These are phyloP conservation scores for Athelia psychrophila DNA, from an alignment of 1,284 basidiomycete genomes.

Conservation along the genomic window DNA sequence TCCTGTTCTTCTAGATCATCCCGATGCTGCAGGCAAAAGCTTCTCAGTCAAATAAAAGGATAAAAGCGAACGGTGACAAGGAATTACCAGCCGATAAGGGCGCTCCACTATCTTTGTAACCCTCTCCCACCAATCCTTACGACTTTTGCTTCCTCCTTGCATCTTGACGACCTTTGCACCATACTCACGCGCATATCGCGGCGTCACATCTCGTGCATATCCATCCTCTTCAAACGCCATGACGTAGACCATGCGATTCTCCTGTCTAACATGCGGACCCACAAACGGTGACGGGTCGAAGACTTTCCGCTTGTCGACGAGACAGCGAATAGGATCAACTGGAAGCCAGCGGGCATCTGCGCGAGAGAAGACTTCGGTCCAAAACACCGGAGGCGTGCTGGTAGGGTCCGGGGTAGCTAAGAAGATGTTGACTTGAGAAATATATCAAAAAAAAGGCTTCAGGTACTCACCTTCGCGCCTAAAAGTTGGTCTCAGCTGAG, in stretches of 20 bases:
- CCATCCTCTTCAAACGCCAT: slow-evolving; percentile 93
- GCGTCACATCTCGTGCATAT: slow-evolving; percentile 72
- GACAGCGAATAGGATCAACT: slow-evolving; percentile 83
- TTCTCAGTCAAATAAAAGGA: slow-evolving; percentile 7
- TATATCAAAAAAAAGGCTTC: not conserved
- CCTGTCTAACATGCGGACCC: slow-evolving; percentile 30
- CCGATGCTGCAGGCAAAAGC: slow-evolving; percentile 57
- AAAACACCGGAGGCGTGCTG: slow-evolving; percentile 85
- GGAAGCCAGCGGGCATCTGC: slow-evolving; percentile 92
- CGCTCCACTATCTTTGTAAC: slow-evolving; percentile 63
- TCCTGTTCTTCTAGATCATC: slow-evolving; percentile 97
- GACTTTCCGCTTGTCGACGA: slow-evolving; percentile 75
- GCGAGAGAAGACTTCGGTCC: slow-evolving; percentile 96
- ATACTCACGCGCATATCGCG: slow-evolving; percentile 80
- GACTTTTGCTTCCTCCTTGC: slow-evolving; percentile 67
- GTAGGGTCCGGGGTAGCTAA: slow-evolving; percentile 47
- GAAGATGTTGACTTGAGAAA: slow-evolving; percentile 2
- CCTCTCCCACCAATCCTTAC: slow-evolving; percentile 84
- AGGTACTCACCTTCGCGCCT: slow-evolving; percentile 21
- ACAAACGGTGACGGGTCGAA: slow-evolving; percentile 73
- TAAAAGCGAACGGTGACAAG: not conserved
- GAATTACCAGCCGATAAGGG: slow-evolving; percentile 76
- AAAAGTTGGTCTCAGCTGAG: not conserved
- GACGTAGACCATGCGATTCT: slow-evolving; percentile 93
- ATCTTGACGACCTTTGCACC: slow-evolving; percentile 81